Evolutionary conservation across 148 eudicot genomes (phyloP), one percentile per base, ranked within the genome.

Genomic region (Vaccinium vitisidaea): DNA sequence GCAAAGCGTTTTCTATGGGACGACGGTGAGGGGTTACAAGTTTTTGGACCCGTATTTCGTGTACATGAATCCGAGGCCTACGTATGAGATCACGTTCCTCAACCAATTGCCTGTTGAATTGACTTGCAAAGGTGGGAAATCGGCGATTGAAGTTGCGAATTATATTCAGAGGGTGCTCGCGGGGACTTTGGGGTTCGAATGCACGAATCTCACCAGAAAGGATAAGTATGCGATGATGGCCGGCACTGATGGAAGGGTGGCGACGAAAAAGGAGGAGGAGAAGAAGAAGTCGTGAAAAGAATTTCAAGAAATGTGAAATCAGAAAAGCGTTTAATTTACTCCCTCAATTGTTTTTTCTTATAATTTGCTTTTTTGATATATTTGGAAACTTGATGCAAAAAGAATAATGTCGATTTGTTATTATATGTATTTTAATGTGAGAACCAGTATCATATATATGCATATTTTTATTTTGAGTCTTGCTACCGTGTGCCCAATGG

Each of bases 41-140:
- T 8, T 89, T 0, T 56, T 91, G 73, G 94, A 93, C 78, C 93
- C 94, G 1, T 93, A 92, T 55, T 93, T 91, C 49, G 89, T 89
- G 81, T 93, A 81, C 84, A 93, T 93, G 95, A 93, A 93, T 14
- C 95, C 95, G 0, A 93, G 88, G 92, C 95, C 94, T 39, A 88
- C 86, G 7, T 87, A 83, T 53, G 95, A 93, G 83, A 88, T 93
- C 52, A 93, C 95, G 0, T 93, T 93, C 84, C 77, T 93, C 87
- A 89, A 89, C 79, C 90, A 89, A 14, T 56, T 93, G 73, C 95
- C 95, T 0, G 7, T 1, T 0, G 95, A 93, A 65, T 84, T 93
- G 19, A 91, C 90, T n/a, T 90, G 92, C 80, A 88, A 79, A 30
- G 90, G 92, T 0, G 94, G 92, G 0, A 91, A 89, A 77, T 86